These are phyloP conservation scores for Colletotrichum chlorophyti DNA, from an alignment of 2,329 filamentous ascomycete species.

Conservation along the genomic window DNA sequence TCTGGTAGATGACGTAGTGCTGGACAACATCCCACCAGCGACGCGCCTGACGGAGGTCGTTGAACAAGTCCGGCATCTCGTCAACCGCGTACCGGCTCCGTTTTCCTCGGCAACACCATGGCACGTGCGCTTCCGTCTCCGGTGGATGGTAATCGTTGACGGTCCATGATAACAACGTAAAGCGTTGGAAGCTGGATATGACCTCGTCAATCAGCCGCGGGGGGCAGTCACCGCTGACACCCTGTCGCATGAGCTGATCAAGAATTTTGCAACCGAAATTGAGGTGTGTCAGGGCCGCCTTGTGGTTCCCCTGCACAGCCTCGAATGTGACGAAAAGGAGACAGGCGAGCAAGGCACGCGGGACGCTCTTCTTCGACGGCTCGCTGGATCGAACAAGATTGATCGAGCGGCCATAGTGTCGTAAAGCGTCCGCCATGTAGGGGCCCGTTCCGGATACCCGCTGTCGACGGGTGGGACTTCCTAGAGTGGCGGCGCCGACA, in stretches of 20 bases:
- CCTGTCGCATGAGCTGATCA: not conserved
- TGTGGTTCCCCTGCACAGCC: slow-evolving; percentile 44
- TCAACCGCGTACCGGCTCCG: slow-evolving; percentile 16
- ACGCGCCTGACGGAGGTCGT: not conserved
- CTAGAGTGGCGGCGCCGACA: slow-evolving; percentile 39
- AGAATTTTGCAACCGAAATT: slow-evolving; percentile 38
- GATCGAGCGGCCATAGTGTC: slow-evolving; percentile 48
- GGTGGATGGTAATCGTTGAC: slow-evolving; percentile 2
- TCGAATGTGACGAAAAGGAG: slow-evolving; percentile 50
- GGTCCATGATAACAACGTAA: slow-evolving; percentile 10
- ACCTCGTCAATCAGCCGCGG: slow-evolving; percentile 11
- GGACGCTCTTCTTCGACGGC: slow-evolving; percentile 40
- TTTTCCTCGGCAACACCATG: slow-evolving; percentile 19
- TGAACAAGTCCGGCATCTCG: slow-evolving; percentile 6
- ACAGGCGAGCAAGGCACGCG: slow-evolving; percentile 45
- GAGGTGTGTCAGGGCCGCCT: slow-evolving; percentile 46
- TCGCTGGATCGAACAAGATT: slow-evolving; percentile 40
- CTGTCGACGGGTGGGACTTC: slow-evolving; percentile 38
- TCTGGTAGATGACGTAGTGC: slow-evolving; percentile 9
- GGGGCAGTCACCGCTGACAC: not conserved
- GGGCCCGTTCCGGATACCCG: not conserved
- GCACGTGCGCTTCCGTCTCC: slow-evolving; percentile 3
- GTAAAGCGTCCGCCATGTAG: slow-evolving; percentile 35
- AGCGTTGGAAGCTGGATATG: slow-evolving; percentile 5
- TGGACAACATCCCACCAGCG: slow-evolving; percentile 17